These are phyloP conservation scores for Collybia mongolica DNA, from an alignment of 768 basidiomycete species.

Conservation along the genomic window DNA sequence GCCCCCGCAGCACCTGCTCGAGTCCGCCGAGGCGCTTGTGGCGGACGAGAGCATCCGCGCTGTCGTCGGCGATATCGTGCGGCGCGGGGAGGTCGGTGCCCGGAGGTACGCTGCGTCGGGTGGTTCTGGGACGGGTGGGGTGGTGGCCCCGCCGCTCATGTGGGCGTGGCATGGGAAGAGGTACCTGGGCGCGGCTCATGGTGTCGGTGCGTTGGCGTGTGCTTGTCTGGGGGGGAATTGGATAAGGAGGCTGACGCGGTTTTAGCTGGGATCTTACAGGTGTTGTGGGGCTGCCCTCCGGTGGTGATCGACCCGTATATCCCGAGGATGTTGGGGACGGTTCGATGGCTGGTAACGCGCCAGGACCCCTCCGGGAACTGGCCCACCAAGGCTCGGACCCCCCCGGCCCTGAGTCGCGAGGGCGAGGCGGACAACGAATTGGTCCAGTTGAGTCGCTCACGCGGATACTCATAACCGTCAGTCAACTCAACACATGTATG, in stretches of 20 bases:
- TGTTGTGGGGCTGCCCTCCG: slow-evolving; percentile 43
- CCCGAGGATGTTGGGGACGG: slow-evolving; percentile 37
- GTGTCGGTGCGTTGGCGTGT: slow-evolving; percentile 23
- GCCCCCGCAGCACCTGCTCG: slow-evolving; percentile 5
- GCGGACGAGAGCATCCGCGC: slow-evolving; percentile 31
- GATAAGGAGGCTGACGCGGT: background rate
- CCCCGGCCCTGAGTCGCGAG: slow-evolving; percentile 16
- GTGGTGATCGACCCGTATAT: slow-evolving; percentile 35
- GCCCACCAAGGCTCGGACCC: slow-evolving; percentile 49
- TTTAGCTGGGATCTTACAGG: slow-evolving; percentile 52
- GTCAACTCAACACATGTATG: background rate
- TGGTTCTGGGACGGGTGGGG: background rate
- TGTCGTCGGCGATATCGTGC: slow-evolving; percentile 45
- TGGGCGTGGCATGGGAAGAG: slow-evolving; percentile 59
- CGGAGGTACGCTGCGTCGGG: slow-evolving; percentile 21
- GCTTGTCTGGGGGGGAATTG: background rate
- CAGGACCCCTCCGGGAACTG: slow-evolving; percentile 53
- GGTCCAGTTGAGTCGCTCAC: slow-evolving; percentile 56
- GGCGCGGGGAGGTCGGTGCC: slow-evolving; percentile 40
- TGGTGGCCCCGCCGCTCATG: slow-evolving; percentile 44
- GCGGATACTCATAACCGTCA: no score
- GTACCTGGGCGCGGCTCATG: slow-evolving; percentile 59
- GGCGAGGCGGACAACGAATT: slow-evolving; percentile 31
- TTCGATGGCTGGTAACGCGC: slow-evolving; percentile 44
- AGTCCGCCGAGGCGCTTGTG: slow-evolving; percentile 22